Evolutionary conservation across 176 grass and related monocot genomes (phyloP), one percentile per base, ranked within the genome.

Genomic region (Eremochloa ophiuroides): DNA sequence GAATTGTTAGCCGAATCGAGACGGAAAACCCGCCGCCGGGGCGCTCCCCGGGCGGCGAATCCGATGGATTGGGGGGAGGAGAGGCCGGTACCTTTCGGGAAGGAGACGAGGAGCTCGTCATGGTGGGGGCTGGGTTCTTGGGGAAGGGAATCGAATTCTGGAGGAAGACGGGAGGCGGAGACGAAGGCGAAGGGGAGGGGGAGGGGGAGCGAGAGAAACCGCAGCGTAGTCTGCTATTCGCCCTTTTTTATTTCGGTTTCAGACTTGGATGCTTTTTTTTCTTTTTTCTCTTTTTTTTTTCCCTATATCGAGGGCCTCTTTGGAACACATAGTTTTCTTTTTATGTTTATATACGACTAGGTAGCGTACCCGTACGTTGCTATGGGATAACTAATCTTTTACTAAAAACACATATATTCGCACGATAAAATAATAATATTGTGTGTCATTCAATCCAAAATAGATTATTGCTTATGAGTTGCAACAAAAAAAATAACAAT

Each of bases 41-140:
- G 14, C 13, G 68, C 76, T 25, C 12, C 11, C 27, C 67, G 10
- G 18, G 18, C 30, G 76, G 31, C 80, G 66, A 80, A 88, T 80
- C 62, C 20, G 82, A 15, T 5, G 28, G 83, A 85, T 85, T 81
- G 41, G 77, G 28, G 20, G 22, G 14, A 25, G 17, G 58, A 50
- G 82, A 55, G 71, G 13, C 37, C 23, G 34, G 23, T 85, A 89
- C 87, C 83, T 89, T 82, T 23, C 83, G 55, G 78, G 83, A 73
- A 56, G 87, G 83, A 76, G 87, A 78, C 22, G 87, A 89, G 73
- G 87, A 89, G 66, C 87, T 89, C 66, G 87, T 85, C 87, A 89
- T 89, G 87, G 72, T 34, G 87, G 20, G 25, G 51, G 22, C 8
- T 20, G 68, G 51, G 70, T 41, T 75, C 35, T 48, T 39, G 22